Evolutionary conservation across 352 stramenopile species (phyloP).

Genomic region (Discostella stelligera): DNA sequence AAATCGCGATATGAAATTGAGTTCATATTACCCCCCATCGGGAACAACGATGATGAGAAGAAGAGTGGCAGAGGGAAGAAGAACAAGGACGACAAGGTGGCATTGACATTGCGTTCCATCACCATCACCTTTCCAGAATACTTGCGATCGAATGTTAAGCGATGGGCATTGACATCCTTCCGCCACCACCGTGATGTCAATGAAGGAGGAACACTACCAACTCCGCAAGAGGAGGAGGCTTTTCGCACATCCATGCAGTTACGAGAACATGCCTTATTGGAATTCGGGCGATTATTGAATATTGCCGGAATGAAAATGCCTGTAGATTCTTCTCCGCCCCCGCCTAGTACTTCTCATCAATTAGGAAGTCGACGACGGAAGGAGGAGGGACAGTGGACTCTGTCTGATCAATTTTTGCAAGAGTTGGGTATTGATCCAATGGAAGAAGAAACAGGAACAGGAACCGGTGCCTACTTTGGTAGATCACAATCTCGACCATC

Average conservation of each 20-base stretch:
- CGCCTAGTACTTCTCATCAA: neutral
- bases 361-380: neutral
- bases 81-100: neutral
- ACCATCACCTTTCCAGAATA: constrained; percentile 24
- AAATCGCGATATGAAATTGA: constrained; percentile 36
- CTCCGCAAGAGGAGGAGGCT: constrained; percentile 8
- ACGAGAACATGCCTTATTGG: constrained; percentile 14
- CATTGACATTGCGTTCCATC: constrained; percentile 26
- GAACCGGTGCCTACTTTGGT: constrained; percentile 14
- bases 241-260: constrained; percentile 12
- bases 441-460: constrained; percentile 1
- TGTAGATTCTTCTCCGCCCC: neutral
- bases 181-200: neutral
- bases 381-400: constrained; percentile 23
- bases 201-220: neutral
- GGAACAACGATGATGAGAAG: neutral
- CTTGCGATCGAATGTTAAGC: constrained; percentile 19
- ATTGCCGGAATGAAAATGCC: constrained; percentile 27
- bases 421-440: constrained; percentile 42
- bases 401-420: constrained; percentile 47
- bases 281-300: constrained; percentile 22
- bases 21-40: constrained; percentile 21
- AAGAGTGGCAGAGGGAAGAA: neutral
- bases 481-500: neutral
- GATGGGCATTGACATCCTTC: constrained; percentile 15